phyloP scores from a whole-genome alignment of 768 basidiomycete species.

The Mycena albidolilacea region DNA sequence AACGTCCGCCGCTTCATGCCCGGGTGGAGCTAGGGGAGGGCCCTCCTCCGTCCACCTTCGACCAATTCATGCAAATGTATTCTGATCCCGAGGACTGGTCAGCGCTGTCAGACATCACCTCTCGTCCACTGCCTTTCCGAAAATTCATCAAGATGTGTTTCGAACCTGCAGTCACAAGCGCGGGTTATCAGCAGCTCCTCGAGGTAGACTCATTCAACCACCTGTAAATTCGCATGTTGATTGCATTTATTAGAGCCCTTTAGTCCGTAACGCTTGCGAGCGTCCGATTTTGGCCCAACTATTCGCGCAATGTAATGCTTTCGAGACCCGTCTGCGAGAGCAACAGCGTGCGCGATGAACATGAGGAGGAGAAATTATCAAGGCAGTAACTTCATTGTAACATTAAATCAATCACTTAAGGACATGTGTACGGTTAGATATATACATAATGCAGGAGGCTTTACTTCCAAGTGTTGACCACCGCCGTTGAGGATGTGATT shows the following conservation, averaged over 20 bases:
- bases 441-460: too few species aligned
- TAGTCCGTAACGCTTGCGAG: slow-evolving; percentile 60
- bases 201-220: background rate
- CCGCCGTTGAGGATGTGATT: too few species aligned
- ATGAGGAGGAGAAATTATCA: background rate
- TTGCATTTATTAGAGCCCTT: slow-evolving; percentile 51
- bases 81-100: slow-evolving; percentile 36
- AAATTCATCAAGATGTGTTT: slow-evolving; percentile 61
- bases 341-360: background rate
- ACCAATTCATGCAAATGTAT: slow-evolving; percentile 48
- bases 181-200: slow-evolving; percentile 54
- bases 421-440: too few species aligned
- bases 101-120: slow-evolving; percentile 54
- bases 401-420: background rate
- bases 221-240: too few species aligned
- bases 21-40: background rate
- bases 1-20: slow-evolving; percentile 58
- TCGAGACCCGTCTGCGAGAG: slow-evolving; percentile 5
- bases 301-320: slow-evolving; percentile 54
- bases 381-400: background rate
- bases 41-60: background rate
- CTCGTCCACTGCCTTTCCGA: slow-evolving; percentile 48
- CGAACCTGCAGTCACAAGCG: slow-evolving; percentile 46
- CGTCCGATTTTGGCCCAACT: slow-evolving; percentile 57
- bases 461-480: too few species aligned